Evolutionary conservation across 2,329 filamentous ascomycete genomes (phyloP), one percentile per base, ranked within the genome.

Genomic region (Bimuria novae-zelandiae): DNA sequence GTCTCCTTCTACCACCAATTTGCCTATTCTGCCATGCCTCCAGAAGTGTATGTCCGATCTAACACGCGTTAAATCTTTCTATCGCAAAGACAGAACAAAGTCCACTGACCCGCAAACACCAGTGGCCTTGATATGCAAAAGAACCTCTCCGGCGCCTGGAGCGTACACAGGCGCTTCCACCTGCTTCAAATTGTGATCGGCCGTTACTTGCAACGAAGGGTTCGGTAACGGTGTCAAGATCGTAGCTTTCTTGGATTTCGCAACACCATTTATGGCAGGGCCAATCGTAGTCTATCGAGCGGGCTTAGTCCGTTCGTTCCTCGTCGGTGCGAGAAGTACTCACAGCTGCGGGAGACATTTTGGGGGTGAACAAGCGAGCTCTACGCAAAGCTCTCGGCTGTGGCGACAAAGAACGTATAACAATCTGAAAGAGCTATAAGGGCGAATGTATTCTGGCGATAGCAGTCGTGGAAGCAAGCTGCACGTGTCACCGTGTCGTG

Each of bases 21-120:
- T 78, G 2, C 87, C 86, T 62, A 89, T 89, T 11, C 80, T 74
- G 21, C 86, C 86, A 0, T 78, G 75, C 61, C 85, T 84, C 86
- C 86, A 89, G 60, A 88, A 86, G 66, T 89, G 86, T 57, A 89
- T 81, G 61, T 89, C 86, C 0, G 85, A 88, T 35, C 82, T 84
- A 53, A 7, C 7, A 4, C 10, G 11, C 12, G 7, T 4, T 65
- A 21, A 60, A 37, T 16, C 30, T 32, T 7, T 12, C 3, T 4
- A 35, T 42, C 14, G 2, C 10, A 2, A 7, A 22, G 7, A 23
- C 23, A 8, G 7, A 21, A 6, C 7, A 2, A 1, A 1, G 6
- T 7, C 2, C 5, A 14, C 71, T 62, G 70, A 84, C 78, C 85
- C 85, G 71, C 85, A 88, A 32, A 88, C 83, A 37, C 85, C 85